These are phyloP conservation scores for Dendrobium officinale DNA, from an alignment of 106 monocot species.

Conservation along the genomic window DNA sequence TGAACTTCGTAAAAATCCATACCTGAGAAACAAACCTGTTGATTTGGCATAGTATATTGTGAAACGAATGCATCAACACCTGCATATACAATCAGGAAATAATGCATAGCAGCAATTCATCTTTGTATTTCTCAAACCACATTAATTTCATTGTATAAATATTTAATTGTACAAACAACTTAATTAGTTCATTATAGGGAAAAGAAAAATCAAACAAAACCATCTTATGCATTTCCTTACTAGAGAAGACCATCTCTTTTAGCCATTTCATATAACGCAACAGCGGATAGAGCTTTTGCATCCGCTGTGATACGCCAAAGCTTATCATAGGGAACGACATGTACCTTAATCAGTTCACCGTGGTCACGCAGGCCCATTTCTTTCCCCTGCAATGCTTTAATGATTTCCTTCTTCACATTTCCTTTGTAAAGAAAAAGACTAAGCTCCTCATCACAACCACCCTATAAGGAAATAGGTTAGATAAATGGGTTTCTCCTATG, in stretches of 20 bases:
- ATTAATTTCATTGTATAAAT: too few relatives aligned
- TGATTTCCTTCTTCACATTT: conserved; percentile 42
- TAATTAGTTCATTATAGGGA: background rate
- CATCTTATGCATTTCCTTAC: background rate
- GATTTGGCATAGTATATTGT: too few relatives aligned
- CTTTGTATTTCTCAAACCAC: too few relatives aligned
- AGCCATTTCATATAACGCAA: conserved; percentile 91
- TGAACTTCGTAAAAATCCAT: too few relatives aligned
- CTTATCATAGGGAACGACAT: conserved; percentile 63
- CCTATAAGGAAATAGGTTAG: conserved; percentile 24
- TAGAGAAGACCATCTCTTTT: conserved; percentile 69
- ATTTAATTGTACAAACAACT: too few relatives aligned
- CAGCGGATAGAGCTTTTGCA: conserved; percentile 72
- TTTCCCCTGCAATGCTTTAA: conserved; percentile 62
- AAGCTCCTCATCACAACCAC: conserved; percentile 94
- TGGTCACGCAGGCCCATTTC: conserved; percentile 81
- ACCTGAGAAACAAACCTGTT: too few relatives aligned
- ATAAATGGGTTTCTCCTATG: too few relatives aligned
- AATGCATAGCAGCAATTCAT: too few relatives aligned
- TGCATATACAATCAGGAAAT: too few relatives aligned
- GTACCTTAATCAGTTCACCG: conserved; percentile 91
- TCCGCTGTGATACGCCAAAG: conserved; percentile 88
- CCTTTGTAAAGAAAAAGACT: conserved; percentile 72
- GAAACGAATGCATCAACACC: too few relatives aligned
- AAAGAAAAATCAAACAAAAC: background rate